These are phyloP conservation scores for Clitopilus passeckerianus DNA, from an alignment of 768 basidiomycete species.

Conservation along the genomic window DNA sequence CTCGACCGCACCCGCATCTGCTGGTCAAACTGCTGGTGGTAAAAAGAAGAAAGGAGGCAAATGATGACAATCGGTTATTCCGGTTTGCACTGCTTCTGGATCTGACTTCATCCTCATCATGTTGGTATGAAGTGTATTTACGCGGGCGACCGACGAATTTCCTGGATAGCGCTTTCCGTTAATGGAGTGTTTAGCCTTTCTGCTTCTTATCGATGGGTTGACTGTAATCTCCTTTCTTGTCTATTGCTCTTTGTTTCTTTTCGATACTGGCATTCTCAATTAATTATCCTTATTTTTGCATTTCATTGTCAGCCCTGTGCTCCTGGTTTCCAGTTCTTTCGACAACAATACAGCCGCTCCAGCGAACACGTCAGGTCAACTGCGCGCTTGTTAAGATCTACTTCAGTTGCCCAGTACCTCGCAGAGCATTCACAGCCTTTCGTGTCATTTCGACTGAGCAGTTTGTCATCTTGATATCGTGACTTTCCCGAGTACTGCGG, in stretches of 20 bases:
- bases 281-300: background rate
- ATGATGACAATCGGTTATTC: background rate
- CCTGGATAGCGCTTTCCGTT: background rate
- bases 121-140: background rate
- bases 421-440: background rate
- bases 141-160: background rate
- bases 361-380: background rate
- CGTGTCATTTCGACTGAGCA: background rate
- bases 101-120: background rate
- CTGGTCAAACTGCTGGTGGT: background rate
- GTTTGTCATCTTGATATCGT: background rate
- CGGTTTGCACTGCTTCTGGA: background rate
- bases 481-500: background rate
- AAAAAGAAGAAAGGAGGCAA: slow-evolving; percentile 1
- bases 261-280: background rate
- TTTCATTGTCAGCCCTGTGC: background rate
- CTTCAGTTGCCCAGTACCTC: background rate
- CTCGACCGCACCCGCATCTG: background rate
- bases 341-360: background rate
- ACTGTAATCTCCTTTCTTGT: background rate
- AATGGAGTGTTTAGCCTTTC: background rate
- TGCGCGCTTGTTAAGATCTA: background rate
- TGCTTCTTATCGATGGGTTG: background rate
- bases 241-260: background rate
- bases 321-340: background rate